These are phyloP conservation scores for Rubia tinctorum DNA, from an alignment of 305 asterid genomes.

Conservation along the genomic window DNA sequence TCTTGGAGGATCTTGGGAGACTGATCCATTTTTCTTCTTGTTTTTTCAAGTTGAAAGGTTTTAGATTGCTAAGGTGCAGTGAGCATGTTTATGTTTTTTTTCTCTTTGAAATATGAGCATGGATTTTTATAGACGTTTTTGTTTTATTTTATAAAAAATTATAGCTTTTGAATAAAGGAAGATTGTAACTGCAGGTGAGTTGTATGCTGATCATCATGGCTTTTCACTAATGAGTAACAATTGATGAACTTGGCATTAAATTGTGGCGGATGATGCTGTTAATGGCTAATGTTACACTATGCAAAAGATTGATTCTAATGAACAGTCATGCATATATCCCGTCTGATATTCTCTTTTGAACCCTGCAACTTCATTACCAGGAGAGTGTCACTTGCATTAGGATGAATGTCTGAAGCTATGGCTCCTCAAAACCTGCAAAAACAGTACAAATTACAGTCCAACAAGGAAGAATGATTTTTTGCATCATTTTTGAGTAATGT, in stretches of 20 bases:
- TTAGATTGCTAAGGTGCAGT: too few species aligned
- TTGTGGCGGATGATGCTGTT: too few species aligned
- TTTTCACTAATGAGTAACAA: background rate
- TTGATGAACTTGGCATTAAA: background rate
- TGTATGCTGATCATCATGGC: background rate
- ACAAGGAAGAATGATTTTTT: background rate
- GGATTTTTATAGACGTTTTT: background rate
- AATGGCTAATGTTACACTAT: background rate
- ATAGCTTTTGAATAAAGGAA: background rate
- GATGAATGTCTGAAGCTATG: conserved; percentile 5
- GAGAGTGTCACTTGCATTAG: background rate
- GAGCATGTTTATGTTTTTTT: background rate
- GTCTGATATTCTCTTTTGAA: background rate
- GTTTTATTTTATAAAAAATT: too few species aligned
- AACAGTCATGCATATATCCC: background rate
- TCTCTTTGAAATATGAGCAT: background rate
- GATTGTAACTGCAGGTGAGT: background rate
- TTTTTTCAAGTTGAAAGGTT: too few species aligned
- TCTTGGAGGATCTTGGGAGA: conserved; percentile 12
- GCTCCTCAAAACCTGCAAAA: conserved; percentile 20
- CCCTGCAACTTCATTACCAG: background rate
- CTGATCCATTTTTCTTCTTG: conserved; percentile 34
- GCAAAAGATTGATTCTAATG: background rate
- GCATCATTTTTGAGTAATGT: too few species aligned
- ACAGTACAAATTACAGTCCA: background rate